Conservation (phyloP, 2,329 filamentous ascomycete species). For the Rasamsonia emersonii region DNA sequence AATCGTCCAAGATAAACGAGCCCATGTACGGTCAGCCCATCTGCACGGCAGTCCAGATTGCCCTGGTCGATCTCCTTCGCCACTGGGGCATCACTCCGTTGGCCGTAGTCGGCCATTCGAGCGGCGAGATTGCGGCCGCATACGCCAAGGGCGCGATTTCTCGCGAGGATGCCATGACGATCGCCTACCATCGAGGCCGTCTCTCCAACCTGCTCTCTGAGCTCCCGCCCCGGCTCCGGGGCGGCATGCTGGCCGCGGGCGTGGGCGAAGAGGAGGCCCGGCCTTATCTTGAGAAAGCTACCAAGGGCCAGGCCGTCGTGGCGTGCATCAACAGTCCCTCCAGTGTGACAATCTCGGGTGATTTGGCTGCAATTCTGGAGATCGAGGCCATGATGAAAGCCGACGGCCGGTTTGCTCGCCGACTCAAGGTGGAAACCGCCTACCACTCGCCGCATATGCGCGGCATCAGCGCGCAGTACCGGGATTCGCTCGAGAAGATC, state of each 20-base stretch:
- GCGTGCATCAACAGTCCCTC: slow-evolving; percentile 31
- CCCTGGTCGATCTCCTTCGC: slow-evolving; percentile 6
- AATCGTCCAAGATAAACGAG: slow-evolving; percentile 11
- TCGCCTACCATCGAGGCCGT: slow-evolving; percentile 38
- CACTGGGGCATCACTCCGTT: slow-evolving; percentile 4
- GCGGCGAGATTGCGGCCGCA: slow-evolving; percentile 12
- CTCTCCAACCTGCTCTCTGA: slow-evolving; percentile 7
- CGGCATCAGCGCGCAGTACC: neutral
- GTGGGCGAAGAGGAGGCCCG: slow-evolving; percentile 3
- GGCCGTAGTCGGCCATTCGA: slow-evolving; percentile 11
- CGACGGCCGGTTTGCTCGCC: slow-evolving; percentile 11
- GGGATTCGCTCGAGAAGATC: neutral
- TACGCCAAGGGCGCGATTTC: slow-evolving; percentile 19
- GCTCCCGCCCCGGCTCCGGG: neutral
- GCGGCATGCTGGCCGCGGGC: slow-evolving; percentile 13
- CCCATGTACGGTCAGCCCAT: slow-evolving; percentile 15
- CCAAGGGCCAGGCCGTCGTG: slow-evolving; percentile 10
- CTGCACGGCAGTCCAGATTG: slow-evolving; percentile 16
- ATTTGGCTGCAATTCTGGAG: slow-evolving; percentile 17
- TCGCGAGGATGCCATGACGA: slow-evolving; percentile 26
- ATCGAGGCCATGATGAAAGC: slow-evolving; percentile 14
- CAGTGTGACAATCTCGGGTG: slow-evolving; percentile 30
- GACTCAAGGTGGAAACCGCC: slow-evolving; percentile 14
- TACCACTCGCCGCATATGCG: slow-evolving; percentile 19
- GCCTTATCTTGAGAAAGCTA: slow-evolving; percentile 4